phyloP scores from a whole-genome alignment of 2,329 filamentous ascomycete genomes.

The Aspergillus persii region DNA sequence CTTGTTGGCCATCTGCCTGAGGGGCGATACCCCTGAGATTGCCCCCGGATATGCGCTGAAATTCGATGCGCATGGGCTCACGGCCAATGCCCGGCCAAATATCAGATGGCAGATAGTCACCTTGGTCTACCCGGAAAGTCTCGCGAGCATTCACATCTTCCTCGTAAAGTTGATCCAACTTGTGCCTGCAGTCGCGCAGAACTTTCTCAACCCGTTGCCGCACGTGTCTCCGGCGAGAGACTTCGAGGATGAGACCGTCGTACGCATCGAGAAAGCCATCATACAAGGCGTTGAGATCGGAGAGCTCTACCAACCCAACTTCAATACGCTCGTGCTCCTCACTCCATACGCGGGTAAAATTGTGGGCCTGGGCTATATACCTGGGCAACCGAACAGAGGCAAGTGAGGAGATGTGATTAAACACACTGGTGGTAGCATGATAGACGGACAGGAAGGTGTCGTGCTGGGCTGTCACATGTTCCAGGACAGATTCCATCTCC shows the following conservation, averaged over 20 bases:
- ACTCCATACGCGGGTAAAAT: slow-evolving; percentile 61
- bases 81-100: slow-evolving; percentile 74
- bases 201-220: slow-evolving; percentile 73
- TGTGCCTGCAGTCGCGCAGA: slow-evolving; percentile 73
- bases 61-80: slow-evolving; percentile 51
- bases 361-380: slow-evolving; percentile 48
- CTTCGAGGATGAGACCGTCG: slow-evolving; percentile 78
- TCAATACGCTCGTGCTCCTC: slow-evolving; percentile 70
- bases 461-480: slow-evolving; percentile 62
- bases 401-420: slow-evolving; percentile 66
- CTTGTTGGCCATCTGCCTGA: slow-evolving; percentile 10
- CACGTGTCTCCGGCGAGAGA: slow-evolving; percentile 68
- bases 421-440: slow-evolving; percentile 59
- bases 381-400: slow-evolving; percentile 59
- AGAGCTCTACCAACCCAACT: slow-evolving; percentile 70
- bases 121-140: slow-evolving; percentile 75
- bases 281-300: slow-evolving; percentile 76
- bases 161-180: slow-evolving; percentile 71
- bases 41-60: slow-evolving; percentile 36
- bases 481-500: slow-evolving; percentile 72
- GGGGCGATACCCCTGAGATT: slow-evolving; percentile 25
- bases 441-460: slow-evolving; percentile 57
- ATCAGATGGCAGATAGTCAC: slow-evolving; percentile 82
- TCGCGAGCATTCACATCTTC: slow-evolving; percentile 72
- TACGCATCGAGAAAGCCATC: slow-evolving; percentile 83